A percentile compares a stretch with the other conserved stretches of the same genome.
phyloP scores from a whole-genome alignment of 2,329 filamentous ascomycete genomes.

The Xylariaceae sp. region DNA sequence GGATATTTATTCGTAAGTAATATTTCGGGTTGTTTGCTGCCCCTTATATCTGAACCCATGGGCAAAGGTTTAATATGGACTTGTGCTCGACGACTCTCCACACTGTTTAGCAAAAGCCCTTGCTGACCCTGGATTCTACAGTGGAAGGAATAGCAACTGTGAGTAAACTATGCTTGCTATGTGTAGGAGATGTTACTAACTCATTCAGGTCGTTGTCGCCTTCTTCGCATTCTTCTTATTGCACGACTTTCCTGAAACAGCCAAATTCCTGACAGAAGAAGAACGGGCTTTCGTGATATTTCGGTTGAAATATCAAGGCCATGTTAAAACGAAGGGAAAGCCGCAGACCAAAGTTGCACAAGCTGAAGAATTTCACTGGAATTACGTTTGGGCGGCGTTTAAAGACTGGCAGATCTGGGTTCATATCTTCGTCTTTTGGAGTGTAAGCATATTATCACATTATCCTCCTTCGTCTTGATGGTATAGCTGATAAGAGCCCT shows the following conservation, averaged over 20 bases:
- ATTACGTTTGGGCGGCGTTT: slow-evolving; percentile 72
- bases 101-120: background rate
- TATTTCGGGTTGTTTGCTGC: background rate
- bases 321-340: slow-evolving; percentile 51
- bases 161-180: slow-evolving; percentile 1
- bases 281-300: slow-evolving; percentile 73
- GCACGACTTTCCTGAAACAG: slow-evolving; percentile 80
- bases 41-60: background rate
- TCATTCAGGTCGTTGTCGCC: slow-evolving; percentile 56
- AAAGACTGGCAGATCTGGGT: slow-evolving; percentile 79
- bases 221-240: slow-evolving; percentile 70
- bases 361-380: slow-evolving; percentile 75
- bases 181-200: background rate
- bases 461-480: background rate
- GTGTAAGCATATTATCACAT: slow-evolving; percentile 49
- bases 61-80: background rate
- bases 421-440: slow-evolving; percentile 65
- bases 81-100: too few relatives aligned
- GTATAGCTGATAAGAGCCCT: slow-evolving; percentile 9
- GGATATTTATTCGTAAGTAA: slow-evolving; percentile 62
- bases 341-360: slow-evolving; percentile 51
- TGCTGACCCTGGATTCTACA: background rate
- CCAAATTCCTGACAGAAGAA: slow-evolving; percentile 70
- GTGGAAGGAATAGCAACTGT: slow-evolving; percentile 69
- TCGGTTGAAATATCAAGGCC: slow-evolving; percentile 67